A percentile compares a stretch with the other conserved stretches of the same genome.
Conservation (phyloP, 2,329 filamentous ascomycete genomes). For the Diaporthe velutina region DNA sequence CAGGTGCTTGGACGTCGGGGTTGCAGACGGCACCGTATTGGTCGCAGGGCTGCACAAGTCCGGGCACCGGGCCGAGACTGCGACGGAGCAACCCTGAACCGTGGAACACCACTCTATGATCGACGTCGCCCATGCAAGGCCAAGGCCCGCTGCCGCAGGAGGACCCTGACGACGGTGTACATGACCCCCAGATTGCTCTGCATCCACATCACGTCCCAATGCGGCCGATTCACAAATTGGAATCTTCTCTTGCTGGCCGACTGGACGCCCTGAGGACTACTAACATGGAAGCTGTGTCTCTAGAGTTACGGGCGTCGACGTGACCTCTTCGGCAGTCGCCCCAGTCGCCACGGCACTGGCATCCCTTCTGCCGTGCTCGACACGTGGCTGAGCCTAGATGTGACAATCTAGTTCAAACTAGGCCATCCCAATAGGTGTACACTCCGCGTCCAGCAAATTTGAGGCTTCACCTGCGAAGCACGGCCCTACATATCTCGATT, state of each 20-base stretch:
- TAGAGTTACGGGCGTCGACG: conserved; percentile 6
- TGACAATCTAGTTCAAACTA: conserved; percentile 13
- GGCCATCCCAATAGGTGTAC: not conserved
- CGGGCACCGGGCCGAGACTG: conserved; percentile 28
- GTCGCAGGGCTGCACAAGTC: conserved; percentile 20
- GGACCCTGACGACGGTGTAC: conserved; percentile 22
- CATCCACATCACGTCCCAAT: conserved; percentile 22
- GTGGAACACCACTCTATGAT: conserved; percentile 21
- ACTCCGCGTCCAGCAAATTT: not conserved
- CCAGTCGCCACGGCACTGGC: conserved; percentile 20
- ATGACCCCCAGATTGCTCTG: conserved; percentile 17
- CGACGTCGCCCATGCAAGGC: conserved; percentile 4
- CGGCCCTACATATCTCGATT: conserved; percentile 5
- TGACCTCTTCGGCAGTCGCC: conserved; percentile 13
- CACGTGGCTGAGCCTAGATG: conserved; percentile 34
- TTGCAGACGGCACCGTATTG: conserved; percentile 24
- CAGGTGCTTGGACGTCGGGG: conserved; percentile 3
- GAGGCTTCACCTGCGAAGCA: not conserved
- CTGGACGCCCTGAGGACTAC: not conserved
- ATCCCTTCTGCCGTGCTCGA: conserved; percentile 24
- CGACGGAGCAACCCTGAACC: conserved; percentile 27
- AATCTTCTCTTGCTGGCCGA: conserved; percentile 6
- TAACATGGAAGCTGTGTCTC: not conserved
- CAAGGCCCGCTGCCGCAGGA: conserved; percentile 16
- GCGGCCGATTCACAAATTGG: not conserved